Conservation (phyloP, 192 early-diverging fungal species). For the Rhizoclosmatium sp. region DNA sequence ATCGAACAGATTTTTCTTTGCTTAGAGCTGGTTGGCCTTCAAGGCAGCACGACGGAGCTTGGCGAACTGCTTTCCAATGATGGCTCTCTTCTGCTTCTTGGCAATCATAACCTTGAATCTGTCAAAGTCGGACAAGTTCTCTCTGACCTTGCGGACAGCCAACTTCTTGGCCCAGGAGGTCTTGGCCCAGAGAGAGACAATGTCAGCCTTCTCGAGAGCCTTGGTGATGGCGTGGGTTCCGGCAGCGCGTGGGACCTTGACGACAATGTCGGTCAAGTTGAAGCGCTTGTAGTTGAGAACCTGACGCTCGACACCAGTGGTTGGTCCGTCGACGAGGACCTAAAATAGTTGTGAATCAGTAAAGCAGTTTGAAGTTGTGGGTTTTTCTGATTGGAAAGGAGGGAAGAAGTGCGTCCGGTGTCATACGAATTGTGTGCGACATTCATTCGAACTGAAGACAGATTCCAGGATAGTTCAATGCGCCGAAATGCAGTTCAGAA, state of each 20-base stretch:
- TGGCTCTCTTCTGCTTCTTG: slow-evolving; percentile 81
- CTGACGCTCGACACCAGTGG: slow-evolving; percentile 91
- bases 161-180: slow-evolving; percentile 98
- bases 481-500: too few species aligned
- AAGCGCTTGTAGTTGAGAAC: slow-evolving; percentile 88
- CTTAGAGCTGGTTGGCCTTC: slow-evolving; percentile 24
- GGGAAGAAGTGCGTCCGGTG: too few species aligned
- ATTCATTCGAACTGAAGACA: too few species aligned
- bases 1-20: background rate
- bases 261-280: slow-evolving; percentile 89
- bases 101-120: slow-evolving; percentile 97
- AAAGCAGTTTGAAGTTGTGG: too few species aligned
- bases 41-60: slow-evolving; percentile 50
- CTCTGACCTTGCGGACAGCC: slow-evolving; percentile 78
- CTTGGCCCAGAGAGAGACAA: slow-evolving; percentile 82
- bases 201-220: slow-evolving; percentile 84
- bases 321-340: slow-evolving; percentile 97
- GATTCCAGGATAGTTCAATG: too few species aligned
- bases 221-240: slow-evolving; percentile 79
- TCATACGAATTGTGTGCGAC: too few species aligned
- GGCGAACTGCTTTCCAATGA: slow-evolving; percentile 54
- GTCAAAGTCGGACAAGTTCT: slow-evolving; percentile 91
- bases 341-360: slow-evolving; percentile 11
- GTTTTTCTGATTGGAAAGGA: too few species aligned
- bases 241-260: slow-evolving; percentile 83